These are phyloP conservation scores for Chlorella variabilis DNA, from an alignment of 163 green algal species.

Conservation along the genomic window DNA sequence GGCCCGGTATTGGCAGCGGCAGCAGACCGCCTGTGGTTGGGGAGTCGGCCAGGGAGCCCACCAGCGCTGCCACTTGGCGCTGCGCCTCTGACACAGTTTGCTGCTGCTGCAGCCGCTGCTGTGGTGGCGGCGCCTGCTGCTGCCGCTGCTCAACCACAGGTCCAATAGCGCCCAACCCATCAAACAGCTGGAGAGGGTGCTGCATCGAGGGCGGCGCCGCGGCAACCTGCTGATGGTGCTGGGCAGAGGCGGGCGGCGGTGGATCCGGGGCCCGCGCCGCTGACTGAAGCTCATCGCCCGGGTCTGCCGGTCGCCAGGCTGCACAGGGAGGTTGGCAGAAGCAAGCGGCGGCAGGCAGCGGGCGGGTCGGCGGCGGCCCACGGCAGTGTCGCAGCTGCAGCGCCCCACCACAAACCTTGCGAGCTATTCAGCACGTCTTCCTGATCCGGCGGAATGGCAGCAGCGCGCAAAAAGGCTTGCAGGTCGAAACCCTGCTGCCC, in stretches of 20 bases:
- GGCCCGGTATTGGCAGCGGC: not conserved
- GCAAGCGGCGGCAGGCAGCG: not conserved
- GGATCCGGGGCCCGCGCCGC: not conserved
- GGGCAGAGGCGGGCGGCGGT: not conserved
- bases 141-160: not conserved
- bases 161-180: not conserved
- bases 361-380: not conserved
- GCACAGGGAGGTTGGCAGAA: not conserved
- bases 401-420: slow-evolving; percentile 5
- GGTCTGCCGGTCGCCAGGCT: slow-evolving; percentile 10
- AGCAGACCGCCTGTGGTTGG: not conserved
- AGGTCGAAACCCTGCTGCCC: not conserved
- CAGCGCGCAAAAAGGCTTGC: not conserved
- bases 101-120: slow-evolving; percentile 10
- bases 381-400: too few relatives aligned
- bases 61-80: not conserved
- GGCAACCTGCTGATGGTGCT: not conserved
- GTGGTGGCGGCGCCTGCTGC: not conserved
- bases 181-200: slow-evolving; percentile 9
- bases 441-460: not conserved
- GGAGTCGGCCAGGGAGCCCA: not conserved
- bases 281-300: slow-evolving; percentile 28
- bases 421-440: slow-evolving; percentile 5
- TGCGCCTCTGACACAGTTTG: slow-evolving; percentile 25
- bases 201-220: not conserved